Evolutionary conservation across 441 rosid genomes (phyloP).

Genomic region (Pelargonium fulgidum): DNA sequence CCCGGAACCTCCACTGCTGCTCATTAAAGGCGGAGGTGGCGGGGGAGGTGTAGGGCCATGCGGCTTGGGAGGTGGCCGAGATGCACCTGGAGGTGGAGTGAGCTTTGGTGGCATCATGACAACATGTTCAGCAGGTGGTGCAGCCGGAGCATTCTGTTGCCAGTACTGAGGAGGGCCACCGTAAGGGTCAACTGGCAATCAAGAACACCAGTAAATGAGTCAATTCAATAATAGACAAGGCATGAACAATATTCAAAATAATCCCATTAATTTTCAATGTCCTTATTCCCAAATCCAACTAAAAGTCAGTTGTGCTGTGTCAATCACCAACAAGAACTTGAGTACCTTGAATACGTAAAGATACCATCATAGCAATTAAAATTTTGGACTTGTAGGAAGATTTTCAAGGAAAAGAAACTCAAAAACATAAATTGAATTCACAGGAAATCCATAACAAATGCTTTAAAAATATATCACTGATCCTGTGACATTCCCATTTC

Average conservation of each 20-base stretch:
- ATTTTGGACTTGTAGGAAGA: not conserved
- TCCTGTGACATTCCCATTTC: not conserved
- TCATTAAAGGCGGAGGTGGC: conserved; percentile 57
- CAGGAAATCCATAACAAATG: not conserved
- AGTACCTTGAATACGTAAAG: not conserved
- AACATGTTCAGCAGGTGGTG: conserved; percentile 37
- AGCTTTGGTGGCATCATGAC: conserved; percentile 35
- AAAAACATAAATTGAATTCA: not conserved
- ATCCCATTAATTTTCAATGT: not conserved
- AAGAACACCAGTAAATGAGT: not conserved
- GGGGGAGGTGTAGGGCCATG: conserved; percentile 35
- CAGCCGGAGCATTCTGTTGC: conserved; percentile 51
- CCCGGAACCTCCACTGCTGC: conserved; percentile 78
- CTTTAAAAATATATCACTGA: too few species aligned
- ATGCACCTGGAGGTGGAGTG: conserved; percentile 39
- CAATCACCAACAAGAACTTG: not conserved
- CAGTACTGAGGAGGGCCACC: conserved; percentile 53
- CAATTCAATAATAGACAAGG: not conserved
- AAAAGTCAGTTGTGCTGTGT: not conserved
- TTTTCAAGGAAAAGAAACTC: too few species aligned
- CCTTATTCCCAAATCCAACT: not conserved
- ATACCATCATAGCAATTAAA: not conserved
- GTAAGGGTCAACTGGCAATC: conserved; percentile 47
- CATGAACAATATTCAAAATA: not conserved
- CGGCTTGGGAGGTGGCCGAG: conserved; percentile 32